Evolutionary conservation across 2,329 filamentous ascomycete species (phyloP).

Genomic region (Xylariaceae sp.): DNA sequence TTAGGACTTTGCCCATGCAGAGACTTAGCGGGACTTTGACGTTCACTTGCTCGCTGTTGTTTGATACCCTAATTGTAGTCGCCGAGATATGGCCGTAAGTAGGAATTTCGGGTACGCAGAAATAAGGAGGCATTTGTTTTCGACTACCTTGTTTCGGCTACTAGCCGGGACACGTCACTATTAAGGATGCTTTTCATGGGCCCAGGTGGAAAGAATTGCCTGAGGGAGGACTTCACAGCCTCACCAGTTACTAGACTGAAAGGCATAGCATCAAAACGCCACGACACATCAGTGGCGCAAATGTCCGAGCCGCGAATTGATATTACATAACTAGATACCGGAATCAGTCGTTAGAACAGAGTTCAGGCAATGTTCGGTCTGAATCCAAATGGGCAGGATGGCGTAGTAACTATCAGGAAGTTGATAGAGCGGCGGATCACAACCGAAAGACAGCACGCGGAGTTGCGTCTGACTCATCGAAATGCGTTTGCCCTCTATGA

Average conservation of each 20-base stretch:
- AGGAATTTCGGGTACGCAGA: conserved; percentile 1
- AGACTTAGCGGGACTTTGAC: conserved; percentile 4
- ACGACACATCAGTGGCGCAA: background rate
- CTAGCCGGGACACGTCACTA: conserved; percentile 3
- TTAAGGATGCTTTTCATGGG: background rate
- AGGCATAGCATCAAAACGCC: background rate
- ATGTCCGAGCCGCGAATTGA: background rate
- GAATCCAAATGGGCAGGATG: background rate
- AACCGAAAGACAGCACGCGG: background rate
- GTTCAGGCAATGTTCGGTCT: background rate
- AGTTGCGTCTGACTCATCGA: conserved; percentile 17
- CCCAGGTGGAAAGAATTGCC: background rate
- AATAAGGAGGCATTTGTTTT: background rate
- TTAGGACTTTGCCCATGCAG: background rate
- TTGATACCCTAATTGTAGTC: conserved; percentile 1
- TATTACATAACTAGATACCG: conserved; percentile 1
- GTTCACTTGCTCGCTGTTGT: conserved; percentile 2
- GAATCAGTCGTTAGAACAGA: background rate
- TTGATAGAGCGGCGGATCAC: background rate
- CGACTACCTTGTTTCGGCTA: conserved; percentile 10
- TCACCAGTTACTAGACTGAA: background rate
- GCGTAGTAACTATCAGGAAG: background rate
- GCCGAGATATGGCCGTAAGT: conserved; percentile 20
- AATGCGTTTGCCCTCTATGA: conserved; percentile 20
- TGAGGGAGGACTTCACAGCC: background rate